phyloP scores from a whole-genome alignment of 148 eudicot species.

The Vaccinium macrocarpon region DNA sequence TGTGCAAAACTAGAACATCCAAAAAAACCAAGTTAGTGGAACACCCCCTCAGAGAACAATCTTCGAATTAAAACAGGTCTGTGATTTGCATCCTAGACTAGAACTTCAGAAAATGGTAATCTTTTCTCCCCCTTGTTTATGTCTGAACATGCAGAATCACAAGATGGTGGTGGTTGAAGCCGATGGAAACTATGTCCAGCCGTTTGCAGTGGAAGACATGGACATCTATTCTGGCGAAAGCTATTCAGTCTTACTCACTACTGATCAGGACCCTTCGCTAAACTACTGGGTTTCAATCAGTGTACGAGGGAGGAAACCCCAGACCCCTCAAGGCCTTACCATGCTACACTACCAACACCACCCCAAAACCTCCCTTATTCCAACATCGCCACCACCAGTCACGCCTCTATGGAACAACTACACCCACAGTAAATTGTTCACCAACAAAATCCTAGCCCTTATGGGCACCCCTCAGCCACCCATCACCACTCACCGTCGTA shows the following conservation, averaged over 20 bases:
- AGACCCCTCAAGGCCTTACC: slow-evolving; percentile 70
- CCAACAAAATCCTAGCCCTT: slow-evolving; percentile 41
- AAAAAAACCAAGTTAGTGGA: too few relatives aligned
- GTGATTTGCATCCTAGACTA: neutral
- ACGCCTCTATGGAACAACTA: slow-evolving; percentile 67
- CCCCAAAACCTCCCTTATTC: slow-evolving; percentile 37
- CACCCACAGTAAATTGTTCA: slow-evolving; percentile 49
- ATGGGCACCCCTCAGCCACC: slow-evolving; percentile 58
- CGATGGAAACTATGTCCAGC: slow-evolving; percentile 75
- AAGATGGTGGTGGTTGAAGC: slow-evolving; percentile 81
- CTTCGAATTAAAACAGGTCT: neutral
- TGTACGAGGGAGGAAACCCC: slow-evolving; percentile 65
- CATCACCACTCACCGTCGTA: slow-evolving; percentile 28
- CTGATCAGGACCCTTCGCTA: slow-evolving; percentile 49
- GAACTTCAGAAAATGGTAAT: neutral
- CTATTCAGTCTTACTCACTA: slow-evolving; percentile 66
- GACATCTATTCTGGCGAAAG: slow-evolving; percentile 95
- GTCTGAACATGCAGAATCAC: slow-evolving; percentile 45
- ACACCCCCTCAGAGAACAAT: too few relatives aligned
- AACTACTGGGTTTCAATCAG: slow-evolving; percentile 79
- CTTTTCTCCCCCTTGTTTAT: neutral
- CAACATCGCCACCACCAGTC: slow-evolving; percentile 46
- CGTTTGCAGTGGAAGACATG: slow-evolving; percentile 50
- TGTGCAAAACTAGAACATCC: too few relatives aligned
- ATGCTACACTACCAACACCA: slow-evolving; percentile 45